Evolutionary conservation across 306 rosid genomes (phyloP).

Genomic region (Medicago arabica): DNA sequence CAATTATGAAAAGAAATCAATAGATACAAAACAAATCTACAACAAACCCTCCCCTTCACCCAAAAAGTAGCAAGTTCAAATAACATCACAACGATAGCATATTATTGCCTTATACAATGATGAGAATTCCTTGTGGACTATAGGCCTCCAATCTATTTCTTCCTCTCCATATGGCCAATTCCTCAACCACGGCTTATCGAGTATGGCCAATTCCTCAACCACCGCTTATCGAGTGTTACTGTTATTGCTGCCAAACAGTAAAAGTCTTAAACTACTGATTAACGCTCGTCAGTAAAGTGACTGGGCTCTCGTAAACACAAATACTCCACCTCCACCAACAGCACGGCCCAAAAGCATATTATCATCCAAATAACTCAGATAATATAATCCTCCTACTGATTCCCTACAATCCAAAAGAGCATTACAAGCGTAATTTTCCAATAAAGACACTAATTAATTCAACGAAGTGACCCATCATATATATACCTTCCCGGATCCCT

Average conservation of each 20-base stretch:
- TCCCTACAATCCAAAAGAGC: slow-evolving; percentile 49
- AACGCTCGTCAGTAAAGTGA: slow-evolving; percentile 54
- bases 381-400: slow-evolving; percentile 89
- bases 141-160: no score
- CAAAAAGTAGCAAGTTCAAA: neutral
- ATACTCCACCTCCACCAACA: slow-evolving; percentile 92
- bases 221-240: slow-evolving; percentile 9
- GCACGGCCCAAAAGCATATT: slow-evolving; percentile 97
- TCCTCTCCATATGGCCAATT: slow-evolving; percentile 25
- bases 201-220: no score
- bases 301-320: slow-evolving; percentile 86
- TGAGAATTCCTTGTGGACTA: neutral
- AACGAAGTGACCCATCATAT: slow-evolving; percentile 29
- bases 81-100: neutral
- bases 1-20: neutral
- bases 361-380: slow-evolving; percentile 84
- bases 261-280: slow-evolving; percentile 6
- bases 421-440: neutral
- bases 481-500: slow-evolving; percentile 75
- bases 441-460: neutral
- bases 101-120: neutral
- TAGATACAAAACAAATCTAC: slow-evolving; percentile 28
- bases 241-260: neutral
- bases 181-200: slow-evolving; percentile 9
- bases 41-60: neutral